Base-by-base conservation (phyloP, 192 early-diverging fungal species). In the Backusella morwellensis region DNA sequence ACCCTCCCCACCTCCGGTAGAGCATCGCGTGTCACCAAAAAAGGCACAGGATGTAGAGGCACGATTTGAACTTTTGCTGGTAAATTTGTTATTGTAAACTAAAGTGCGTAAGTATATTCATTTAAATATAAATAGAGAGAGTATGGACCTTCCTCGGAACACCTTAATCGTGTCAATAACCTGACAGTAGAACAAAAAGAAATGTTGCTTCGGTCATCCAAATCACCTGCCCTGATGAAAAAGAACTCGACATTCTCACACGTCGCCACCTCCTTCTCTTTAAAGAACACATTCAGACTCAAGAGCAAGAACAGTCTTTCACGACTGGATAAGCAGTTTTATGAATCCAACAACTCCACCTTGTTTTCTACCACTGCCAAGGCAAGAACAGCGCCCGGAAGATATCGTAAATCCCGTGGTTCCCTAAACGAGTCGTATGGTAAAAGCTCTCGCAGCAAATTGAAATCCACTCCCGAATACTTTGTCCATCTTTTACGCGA, bases 61-160 rank as follows among this genome's bases (percentile, higher is more conserved):
- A 38, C 73, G 73, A 14, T 82, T 82, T 73, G 69, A 78, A 56
- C 52, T 75, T 34, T 36, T 82, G 21, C 26, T 75, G 70, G 80
- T 77, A 77, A 81, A 29, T 12, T 40, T 8, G 12, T 15, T 12
- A 3, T 44, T 44, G 4, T 44, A 44, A 44, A 44, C 4, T 12
- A 44, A 14, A 44, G 15, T 15, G 15, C 0, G 15, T 44, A 35
- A 14, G 19, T 69, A 12, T n/a, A 73, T 73, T n/a, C 19, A 72
- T 38, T 6, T 19, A 54, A 17, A 35, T 38, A 19, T n/a, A 6
- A 59, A 44, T 41, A 79, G 78, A 69, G 69, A 75, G 78, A 80
- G 26, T 80, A 80, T 68, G 73, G 69, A 12, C 66, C 74, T 36
- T 74, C 78, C 6, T 52, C 73, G 2, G 74, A 75, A 56, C 68